Base-by-base conservation (phyloP, 192 early-diverging fungal species). In the Umbelopsis sp. region DNA sequence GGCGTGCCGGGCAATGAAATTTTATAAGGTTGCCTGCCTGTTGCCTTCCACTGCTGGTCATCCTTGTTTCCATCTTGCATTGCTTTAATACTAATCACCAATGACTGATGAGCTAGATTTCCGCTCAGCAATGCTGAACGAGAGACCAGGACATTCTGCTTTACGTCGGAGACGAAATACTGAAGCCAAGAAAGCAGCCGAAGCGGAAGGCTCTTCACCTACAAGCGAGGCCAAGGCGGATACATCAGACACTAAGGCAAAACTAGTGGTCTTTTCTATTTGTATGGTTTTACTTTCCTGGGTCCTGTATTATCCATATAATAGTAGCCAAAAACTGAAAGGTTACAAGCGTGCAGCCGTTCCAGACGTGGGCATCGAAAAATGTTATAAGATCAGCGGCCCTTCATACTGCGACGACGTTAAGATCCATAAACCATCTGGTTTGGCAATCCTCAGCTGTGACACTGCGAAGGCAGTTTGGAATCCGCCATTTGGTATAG, bases 401-500 rank as follows among this genome's bases (percentile, higher is more conserved):
- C 68, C 68, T 10, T 34, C 68, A 3, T 70, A 70, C 25, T 70
- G 68, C 47, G 68, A 70, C 49, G 68, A 70, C 31, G 68, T 70
- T 25, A 45, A 51, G 10, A 31, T 70, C 24, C 49, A 51, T 47
- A 44, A 17, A 10, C 49, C 4, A 0, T 50, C 68, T 16, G 68
- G 68, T 9, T 26, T 70, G 25, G 68, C 68, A 22, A 49, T 70
- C 49, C 47, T 70, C 47, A 51, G 47, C 49, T 70, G 68, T 26
- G 68, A 70, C 47, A 49, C 68, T 7, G 47, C 47, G 6, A 49
- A 53, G 32, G 49, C 47, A 9, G 22, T 70, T 0, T 70, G 68
- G 68, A 47, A 70, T 17, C 68, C 68, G 17, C 49, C 52, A 38
- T 31, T 70, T 11, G 68, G 68, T 38, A 51, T 70, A 25, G 45